A percentile compares a stretch with the other conserved stretches of the same genome.
These are phyloP conservation scores for Starmerella powellii DNA, from an alignment of 805 yeast species.

Conservation along the genomic window DNA sequence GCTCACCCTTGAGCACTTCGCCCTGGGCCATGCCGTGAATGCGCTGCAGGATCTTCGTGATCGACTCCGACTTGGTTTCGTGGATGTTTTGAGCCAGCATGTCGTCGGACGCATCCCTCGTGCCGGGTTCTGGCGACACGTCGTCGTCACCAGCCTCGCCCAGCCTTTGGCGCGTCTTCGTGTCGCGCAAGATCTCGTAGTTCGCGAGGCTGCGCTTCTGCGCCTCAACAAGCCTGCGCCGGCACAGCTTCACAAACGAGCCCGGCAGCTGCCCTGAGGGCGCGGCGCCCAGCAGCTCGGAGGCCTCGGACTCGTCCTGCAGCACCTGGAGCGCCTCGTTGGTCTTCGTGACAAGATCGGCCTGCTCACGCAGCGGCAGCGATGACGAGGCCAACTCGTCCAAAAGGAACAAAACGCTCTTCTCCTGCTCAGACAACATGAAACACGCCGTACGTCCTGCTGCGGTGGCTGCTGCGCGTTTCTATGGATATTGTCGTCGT, in stretches of 20 bases:
- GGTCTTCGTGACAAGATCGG: slow-evolving; percentile 6
- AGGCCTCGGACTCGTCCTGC: slow-evolving; percentile 14
- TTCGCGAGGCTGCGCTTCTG: slow-evolving; percentile 16
- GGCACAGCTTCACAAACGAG: slow-evolving; percentile 10
- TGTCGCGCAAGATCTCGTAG: neutral
- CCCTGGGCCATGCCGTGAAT: slow-evolving; percentile 31
- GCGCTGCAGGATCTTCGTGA: slow-evolving; percentile 26
- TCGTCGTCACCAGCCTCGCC: neutral
- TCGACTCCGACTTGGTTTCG: slow-evolving; percentile 23
- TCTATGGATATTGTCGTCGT: too few relatives aligned
- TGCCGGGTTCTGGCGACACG: neutral
- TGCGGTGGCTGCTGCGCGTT: too few relatives aligned
- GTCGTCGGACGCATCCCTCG: slow-evolving; percentile 2
- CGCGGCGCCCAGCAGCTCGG: slow-evolving; percentile 8
- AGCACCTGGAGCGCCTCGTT: slow-evolving; percentile 12
- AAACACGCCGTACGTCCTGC: neutral
- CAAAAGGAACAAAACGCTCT: slow-evolving; percentile 8
- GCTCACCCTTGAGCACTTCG: slow-evolving; percentile 30
- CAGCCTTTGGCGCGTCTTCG: neutral
- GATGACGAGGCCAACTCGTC: slow-evolving; percentile 7
- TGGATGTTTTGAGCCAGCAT: slow-evolving; percentile 8
- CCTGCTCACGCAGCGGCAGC: slow-evolving; percentile 7
- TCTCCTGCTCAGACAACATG: slow-evolving; percentile 10
- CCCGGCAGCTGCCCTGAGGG: too few relatives aligned
- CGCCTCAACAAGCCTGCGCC: slow-evolving; percentile 20